Base-by-base conservation (phyloP, 2,329 filamentous ascomycete genomes). In the Phoma herbarum region DNA sequence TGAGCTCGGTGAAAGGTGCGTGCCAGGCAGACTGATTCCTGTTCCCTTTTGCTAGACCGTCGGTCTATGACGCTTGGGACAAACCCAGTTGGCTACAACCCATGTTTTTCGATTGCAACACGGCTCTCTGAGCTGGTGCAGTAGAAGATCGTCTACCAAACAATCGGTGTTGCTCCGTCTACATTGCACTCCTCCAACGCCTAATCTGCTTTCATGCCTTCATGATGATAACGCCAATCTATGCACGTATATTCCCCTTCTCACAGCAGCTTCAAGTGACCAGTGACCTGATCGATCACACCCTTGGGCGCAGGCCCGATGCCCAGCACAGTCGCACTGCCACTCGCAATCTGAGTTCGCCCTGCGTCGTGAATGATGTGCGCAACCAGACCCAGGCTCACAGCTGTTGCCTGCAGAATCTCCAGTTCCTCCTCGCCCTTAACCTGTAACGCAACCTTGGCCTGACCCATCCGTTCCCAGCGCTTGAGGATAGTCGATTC, bases 361-460 rank as follows among this genome's bases (percentile, higher is more conserved):
- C 95, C 95, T n/a, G 95, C 95, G 79, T 99, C 95, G 71, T 91
- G 89, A 66, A 99, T 94, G 52, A 97, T 88, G 76, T 94, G 90
- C 52, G 94, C 92, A 60, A 92, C 93, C 59, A 99, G 78, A 1
- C 95, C 94, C 58, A 97, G 76, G 74, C 89, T 92, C 62, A 92
- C 84, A 3, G 95, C 95, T 76, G 90, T 88, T 52, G 88, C 90
- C 79, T 93, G 89, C 67, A 95, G 79, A 67, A 96, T 79, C 74
- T 96, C 76, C 75, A 89, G 73, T 57, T 88, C 92, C 33, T 96
- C 92, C 79, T 97, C 90, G 61, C 88, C 89, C 80, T 94, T 95
- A 66, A 89, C 84, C 80, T 97, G 93, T 54, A 99, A 80, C 8
- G 95, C 95, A 64, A 99, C 91, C 85, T 99, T 98, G 65, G 92